A percentile compares a stretch with the other conserved stretches of the same genome.
These are phyloP conservation scores for Trichoderma atroviride DNA, from an alignment of 2,329 filamentous ascomycete genomes.

Conservation along the genomic window DNA sequence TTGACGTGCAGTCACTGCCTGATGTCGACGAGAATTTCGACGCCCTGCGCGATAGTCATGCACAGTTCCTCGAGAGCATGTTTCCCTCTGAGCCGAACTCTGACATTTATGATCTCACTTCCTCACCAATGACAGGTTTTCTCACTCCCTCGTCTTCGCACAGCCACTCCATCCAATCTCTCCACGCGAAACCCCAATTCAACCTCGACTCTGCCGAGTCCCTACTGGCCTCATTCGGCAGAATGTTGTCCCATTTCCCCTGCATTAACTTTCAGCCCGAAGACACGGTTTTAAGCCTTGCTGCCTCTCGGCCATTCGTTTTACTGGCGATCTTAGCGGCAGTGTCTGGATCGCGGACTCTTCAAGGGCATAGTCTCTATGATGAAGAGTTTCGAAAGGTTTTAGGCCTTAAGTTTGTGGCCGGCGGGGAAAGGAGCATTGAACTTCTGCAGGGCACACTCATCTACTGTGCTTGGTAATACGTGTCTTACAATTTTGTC, in stretches of 20 bases:
- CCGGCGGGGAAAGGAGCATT: constrained; percentile 58
- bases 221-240: constrained; percentile 48
- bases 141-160: constrained; percentile 36
- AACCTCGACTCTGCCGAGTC: constrained; percentile 56
- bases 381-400: constrained; percentile 62
- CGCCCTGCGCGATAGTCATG: constrained; percentile 48
- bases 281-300: constrained; percentile 48
- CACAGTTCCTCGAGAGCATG: constrained; percentile 46
- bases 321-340: constrained; percentile 57
- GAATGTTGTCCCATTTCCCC: constrained; percentile 49
- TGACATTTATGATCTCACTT: constrained; percentile 17
- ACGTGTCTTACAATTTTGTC: neutral
- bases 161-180: constrained; percentile 41
- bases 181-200: constrained; percentile 55
- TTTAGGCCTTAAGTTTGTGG: constrained; percentile 58
- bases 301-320: constrained; percentile 54
- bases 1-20: constrained; percentile 47
- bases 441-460: constrained; percentile 61
- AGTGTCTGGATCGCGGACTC: constrained; percentile 50
- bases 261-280: constrained; percentile 47
- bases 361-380: constrained; percentile 56
- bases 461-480: constrained; percentile 60
- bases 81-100: constrained; percentile 38
- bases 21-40: constrained; percentile 46
- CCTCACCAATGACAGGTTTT: constrained; percentile 29